Base-by-base conservation (phyloP, 495 filamentous ascomycete genomes). In the Baudoinia panamericana region DNA sequence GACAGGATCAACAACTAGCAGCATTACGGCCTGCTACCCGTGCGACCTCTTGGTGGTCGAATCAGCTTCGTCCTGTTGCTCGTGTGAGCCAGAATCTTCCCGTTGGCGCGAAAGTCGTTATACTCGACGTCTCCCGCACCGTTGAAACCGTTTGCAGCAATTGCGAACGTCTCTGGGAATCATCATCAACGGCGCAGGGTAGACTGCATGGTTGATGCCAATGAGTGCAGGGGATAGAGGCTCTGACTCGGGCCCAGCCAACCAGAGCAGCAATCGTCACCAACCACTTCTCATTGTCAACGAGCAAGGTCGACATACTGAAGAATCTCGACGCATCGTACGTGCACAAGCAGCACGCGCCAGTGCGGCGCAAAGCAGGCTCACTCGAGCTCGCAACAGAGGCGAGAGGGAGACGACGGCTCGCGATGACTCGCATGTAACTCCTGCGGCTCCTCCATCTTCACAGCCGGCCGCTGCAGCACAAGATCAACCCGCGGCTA, bases 261-360 rank as follows among this genome's bases (percentile, higher is more conserved):
- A 23, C 2, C 12, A 26, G 7, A 16, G 20, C 3, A 24, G 41
- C 15, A 5, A 9, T 5, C 41, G 22, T n/a, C 43, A 39, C 9
- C 29, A 49, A 34, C 43, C 48, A 12, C 33, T 52, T 27, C 40
- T 52, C 29, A 46, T 52, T 16, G 43, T 52, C 19, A 47, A 43
- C 13, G 39, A 46, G 15, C 31, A 33, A 15, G 48, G 48, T 15
- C 25, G 39, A 1, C 37, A 47, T 23, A 47, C 29, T 19, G 34
- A 46, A 27, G 48, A 42, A 16, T 52, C 48, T 10, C 37, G 48
- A 5, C 43, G 48, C 2, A 32, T 52, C 3, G 48, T 52, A 8
- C 31, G 48, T 22, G 43, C 48, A 4, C 48, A 52, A 19, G 48
- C 48, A 8, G 48, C 48, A 1, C 43, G 48, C 3, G 48, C 48